These are phyloP conservation scores for Phaeoacremonium minimum DNA, from an alignment of 2,329 filamentous ascomycete species.

Conservation along the genomic window DNA sequence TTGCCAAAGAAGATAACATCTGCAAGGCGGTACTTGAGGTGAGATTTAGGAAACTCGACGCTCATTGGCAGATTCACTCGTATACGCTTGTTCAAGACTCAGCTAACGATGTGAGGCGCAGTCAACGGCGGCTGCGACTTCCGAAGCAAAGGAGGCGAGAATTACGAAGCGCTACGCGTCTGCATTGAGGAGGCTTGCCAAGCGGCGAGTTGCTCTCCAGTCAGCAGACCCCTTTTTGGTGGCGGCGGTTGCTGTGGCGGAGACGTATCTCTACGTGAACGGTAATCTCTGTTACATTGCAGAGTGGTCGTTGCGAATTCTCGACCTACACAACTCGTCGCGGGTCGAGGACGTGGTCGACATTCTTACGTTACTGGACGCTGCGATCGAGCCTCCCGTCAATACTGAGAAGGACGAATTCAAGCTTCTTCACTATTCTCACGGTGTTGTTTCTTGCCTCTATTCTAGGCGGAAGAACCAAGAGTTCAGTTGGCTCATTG, in stretches of 20 bases:
- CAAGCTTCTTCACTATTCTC: slow-evolving; percentile 50
- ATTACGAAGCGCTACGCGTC: slow-evolving; percentile 34
- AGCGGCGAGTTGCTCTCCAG: slow-evolving; percentile 56
- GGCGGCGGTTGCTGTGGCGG: slow-evolving; percentile 54
- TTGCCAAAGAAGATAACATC: slow-evolving; percentile 50
- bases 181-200: slow-evolving; percentile 56
- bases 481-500: slow-evolving; percentile 47
- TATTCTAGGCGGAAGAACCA: slow-evolving; percentile 37
- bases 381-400: slow-evolving; percentile 28
- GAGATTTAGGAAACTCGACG: slow-evolving; percentile 17
- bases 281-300: slow-evolving; percentile 62
- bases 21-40: slow-evolving; percentile 57
- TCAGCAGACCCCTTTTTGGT: slow-evolving; percentile 59
- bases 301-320: slow-evolving; percentile 45
- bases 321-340: slow-evolving; percentile 49
- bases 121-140: slow-evolving; percentile 23
- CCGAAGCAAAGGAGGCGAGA: slow-evolving; percentile 25
- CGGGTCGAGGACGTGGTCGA: slow-evolving; percentile 52
- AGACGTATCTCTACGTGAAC: slow-evolving; percentile 57
- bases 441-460: slow-evolving; percentile 53
- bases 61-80: neutral
- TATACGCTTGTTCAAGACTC: neutral
- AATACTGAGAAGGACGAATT: slow-evolving; percentile 38
- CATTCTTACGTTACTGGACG: slow-evolving; percentile 34
- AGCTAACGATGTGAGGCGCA: slow-evolving; percentile 19